Conservation (phyloP, 257 asterid genomes). For the Datura wrightii region DNA sequence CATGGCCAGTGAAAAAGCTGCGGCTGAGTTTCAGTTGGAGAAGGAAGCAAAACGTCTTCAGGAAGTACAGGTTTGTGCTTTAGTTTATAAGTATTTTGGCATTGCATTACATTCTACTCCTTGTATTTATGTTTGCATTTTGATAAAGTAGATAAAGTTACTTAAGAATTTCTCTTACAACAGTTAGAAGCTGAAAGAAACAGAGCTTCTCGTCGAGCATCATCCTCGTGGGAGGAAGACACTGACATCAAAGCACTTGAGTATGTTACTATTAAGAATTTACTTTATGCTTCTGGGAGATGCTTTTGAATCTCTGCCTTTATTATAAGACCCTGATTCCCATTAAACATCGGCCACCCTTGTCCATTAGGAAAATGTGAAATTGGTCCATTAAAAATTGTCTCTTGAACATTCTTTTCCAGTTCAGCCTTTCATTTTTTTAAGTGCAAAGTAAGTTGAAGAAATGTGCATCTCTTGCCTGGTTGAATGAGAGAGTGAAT, state of each 20-base stretch:
- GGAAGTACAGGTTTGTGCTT: conserved; percentile 76
- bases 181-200: conserved; percentile 93
- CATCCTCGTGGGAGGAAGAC: conserved; percentile 97
- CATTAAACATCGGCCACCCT: neutral
- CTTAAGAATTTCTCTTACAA: conserved; percentile 24
- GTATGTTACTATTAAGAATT: conserved; percentile 55
- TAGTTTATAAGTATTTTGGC: conserved; percentile 31
- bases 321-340: neutral
- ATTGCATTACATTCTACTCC: conserved; percentile 18
- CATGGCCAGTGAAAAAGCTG: conserved; percentile 98
- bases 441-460: neutral
- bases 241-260: conserved; percentile 93
- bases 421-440: neutral
- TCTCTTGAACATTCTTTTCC: neutral
- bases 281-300: conserved; percentile 9
- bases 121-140: neutral
- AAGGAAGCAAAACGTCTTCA: conserved; percentile 86
- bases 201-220: conserved; percentile 85
- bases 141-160: conserved; percentile 25
- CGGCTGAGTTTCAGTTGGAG: conserved; percentile 99
- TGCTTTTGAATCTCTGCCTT: neutral
- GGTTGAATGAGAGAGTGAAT: neutral
- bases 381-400: neutral
- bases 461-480: conserved; percentile 17
- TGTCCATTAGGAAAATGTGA: conserved; percentile 24